Evolutionary conservation across 345 rosid genomes (phyloP), one percentile per base, ranked within the genome.

Genomic region (Salix viminalis): DNA sequence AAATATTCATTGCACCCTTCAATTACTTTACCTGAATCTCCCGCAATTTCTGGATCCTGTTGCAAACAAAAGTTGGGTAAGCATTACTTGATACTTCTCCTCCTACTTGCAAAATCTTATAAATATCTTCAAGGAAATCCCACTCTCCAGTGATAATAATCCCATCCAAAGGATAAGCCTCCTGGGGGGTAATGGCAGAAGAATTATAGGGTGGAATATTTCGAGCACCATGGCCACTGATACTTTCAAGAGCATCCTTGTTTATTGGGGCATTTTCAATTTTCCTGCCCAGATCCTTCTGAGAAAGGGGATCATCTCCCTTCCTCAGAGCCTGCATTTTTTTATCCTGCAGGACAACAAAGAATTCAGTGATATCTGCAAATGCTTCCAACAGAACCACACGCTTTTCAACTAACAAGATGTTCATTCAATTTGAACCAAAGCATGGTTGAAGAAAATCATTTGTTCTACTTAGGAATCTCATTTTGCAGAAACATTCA

Each of bases 111-210:
- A 88, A 72, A 77, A 78, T 86, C 61, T 75, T 8, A 77, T 86
- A 79, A 60, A 92, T 54, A 81, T 93, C 98, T 74, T 77, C 80
- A 79, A 93, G 88, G 79, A 71, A 88, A 44, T 52, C 79, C 97
- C 97, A 92, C 39, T 93, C 95, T 71, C 88, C 96, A 4, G 71
- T 41, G 30, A 84, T 84, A 62, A 96, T 92, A 75, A 96, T 96
- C 84, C 83, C 84, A 65, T 89, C 87, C 62, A 96, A 65, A 7
- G 99, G 99, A 85, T 92, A 96, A 19, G 88, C 97, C 76, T 86
- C 88, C 82, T 50, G 69, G 9, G 94, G 91, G 21, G 78, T 75
- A 1, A 89, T 71, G 28, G 98, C 96, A 73, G 86, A 81, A 23
- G 80, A 72, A 70, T 93, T 74, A 42, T 91, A 80, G 19, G 94